Conservation (phyloP, 2,329 filamentous ascomycete genomes). For the Colletotrichum neosansevieriae region DNA sequence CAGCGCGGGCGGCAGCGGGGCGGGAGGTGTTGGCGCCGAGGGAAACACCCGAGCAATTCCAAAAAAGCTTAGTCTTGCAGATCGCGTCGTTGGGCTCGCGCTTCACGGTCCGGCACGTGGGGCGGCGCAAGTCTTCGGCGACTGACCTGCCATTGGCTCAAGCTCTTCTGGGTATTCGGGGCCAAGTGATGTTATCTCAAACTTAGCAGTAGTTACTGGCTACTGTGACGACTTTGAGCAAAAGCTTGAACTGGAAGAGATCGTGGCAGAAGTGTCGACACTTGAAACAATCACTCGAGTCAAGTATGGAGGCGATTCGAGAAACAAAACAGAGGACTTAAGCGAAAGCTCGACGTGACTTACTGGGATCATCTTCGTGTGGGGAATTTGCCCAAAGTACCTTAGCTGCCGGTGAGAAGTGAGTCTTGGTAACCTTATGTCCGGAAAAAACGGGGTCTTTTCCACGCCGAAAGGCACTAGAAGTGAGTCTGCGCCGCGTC, state of each 20-base stretch:
- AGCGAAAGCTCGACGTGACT: background rate
- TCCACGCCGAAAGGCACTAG: no score
- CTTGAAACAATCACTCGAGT: constrained; percentile 11
- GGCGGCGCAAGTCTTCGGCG: background rate
- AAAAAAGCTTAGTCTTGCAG: constrained; percentile 2
- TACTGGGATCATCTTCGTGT: background rate
- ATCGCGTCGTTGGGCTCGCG: background rate
- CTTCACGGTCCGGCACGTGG: background rate
- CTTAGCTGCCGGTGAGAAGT: background rate
- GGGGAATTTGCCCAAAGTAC: background rate
- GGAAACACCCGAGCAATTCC: constrained; percentile 6
- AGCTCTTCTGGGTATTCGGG: background rate
- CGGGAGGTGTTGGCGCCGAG: constrained; percentile 4
- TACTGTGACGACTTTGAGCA: no score
- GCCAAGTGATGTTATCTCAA: constrained; percentile 1
- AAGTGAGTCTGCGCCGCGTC: background rate
- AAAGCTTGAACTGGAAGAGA: no score
- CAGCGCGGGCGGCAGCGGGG: constrained; percentile 3
- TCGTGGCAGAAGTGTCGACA: background rate
- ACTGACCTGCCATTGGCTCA: background rate
- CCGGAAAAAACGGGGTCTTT: no score
- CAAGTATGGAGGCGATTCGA: constrained; percentile 1
- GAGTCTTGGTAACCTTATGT: no score
- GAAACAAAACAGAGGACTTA: background rate
- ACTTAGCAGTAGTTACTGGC: no score